Percentiles rank a stretch among this genome's conserved stretches.
phyloP scores from a whole-genome alignment of 2,329 filamentous ascomycete species.

The Tolypocladium endophyticum region DNA sequence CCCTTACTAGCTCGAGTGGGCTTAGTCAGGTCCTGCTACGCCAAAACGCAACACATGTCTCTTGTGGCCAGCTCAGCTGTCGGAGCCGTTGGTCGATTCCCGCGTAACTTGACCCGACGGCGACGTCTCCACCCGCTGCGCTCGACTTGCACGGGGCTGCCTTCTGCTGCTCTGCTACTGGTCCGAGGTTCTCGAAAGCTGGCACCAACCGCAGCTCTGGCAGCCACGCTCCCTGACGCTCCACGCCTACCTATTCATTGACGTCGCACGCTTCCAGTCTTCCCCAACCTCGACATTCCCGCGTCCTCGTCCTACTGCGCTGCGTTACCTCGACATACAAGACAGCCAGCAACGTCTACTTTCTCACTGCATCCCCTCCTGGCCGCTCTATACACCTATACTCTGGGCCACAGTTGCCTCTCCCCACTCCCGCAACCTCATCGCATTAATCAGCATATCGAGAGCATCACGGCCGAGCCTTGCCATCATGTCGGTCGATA shows the following conservation, averaged over 20 bases:
- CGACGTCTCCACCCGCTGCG: neutral
- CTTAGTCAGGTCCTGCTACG: neutral
- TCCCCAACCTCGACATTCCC: neutral
- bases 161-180: neutral
- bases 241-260: neutral
- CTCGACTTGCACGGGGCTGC: neutral
- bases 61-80: neutral
- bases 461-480: neutral
- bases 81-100: neutral
- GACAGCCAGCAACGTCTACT: neutral
- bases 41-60: no score
- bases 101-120: no score
- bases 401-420: neutral
- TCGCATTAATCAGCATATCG: neutral
- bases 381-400: neutral
- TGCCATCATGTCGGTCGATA: conserved; percentile 79
- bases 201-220: neutral
- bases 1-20: neutral
- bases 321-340: neutral
- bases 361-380: neutral
- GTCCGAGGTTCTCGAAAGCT: neutral
- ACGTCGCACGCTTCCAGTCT: neutral
- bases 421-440: neutral
- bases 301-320: neutral
- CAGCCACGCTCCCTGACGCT: neutral